A percentile compares a stretch with the other conserved stretches of the same genome.
Conservation (phyloP, 2,329 filamentous ascomycete genomes). For the Aspergillus neotritici region DNA sequence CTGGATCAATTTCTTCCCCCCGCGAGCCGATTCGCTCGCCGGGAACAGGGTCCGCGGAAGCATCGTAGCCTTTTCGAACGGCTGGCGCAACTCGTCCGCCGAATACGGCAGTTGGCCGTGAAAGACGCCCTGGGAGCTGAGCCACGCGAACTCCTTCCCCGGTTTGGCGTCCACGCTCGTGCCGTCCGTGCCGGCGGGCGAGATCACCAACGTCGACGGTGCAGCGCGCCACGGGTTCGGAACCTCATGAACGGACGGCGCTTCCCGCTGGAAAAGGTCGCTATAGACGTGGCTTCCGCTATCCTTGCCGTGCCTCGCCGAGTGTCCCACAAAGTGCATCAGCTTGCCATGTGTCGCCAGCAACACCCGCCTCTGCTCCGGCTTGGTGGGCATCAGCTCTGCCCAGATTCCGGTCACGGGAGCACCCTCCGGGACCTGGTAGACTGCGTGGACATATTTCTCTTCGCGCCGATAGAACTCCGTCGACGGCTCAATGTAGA, state of each 20-base stretch:
- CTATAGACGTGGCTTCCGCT: constrained; percentile 81
- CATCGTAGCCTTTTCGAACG: constrained; percentile 75
- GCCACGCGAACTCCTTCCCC: constrained; percentile 74
- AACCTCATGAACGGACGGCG: constrained; percentile 69
- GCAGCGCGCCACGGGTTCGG: constrained; percentile 54
- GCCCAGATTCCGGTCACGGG: constrained; percentile 76
- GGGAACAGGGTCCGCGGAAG: constrained; percentile 69
- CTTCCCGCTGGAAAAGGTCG: constrained; percentile 80
- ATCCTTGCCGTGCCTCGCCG: constrained; percentile 66
- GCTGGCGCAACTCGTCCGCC: constrained; percentile 62
- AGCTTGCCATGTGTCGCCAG: constrained; percentile 73
- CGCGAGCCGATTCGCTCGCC: constrained; percentile 58
- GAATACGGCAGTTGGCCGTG: constrained; percentile 72
- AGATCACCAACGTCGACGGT: constrained; percentile 65
- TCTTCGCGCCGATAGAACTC: constrained; percentile 96
- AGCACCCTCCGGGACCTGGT: constrained; percentile 74
- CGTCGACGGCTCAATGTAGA: constrained; percentile 85
- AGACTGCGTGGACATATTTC: constrained; percentile 78
- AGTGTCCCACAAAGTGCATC: constrained; percentile 73
- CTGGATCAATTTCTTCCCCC: constrained; percentile 58
- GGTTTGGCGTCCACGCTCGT: constrained; percentile 49
- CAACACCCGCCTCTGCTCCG: constrained; percentile 70
- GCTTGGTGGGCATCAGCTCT: constrained; percentile 62
- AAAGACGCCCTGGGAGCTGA: constrained; percentile 78
- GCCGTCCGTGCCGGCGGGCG: constrained; percentile 63